These are phyloP conservation scores for Cryptococcus sp. DNA, from an alignment of 1,284 basidiomycete species.

Conservation along the genomic window DNA sequence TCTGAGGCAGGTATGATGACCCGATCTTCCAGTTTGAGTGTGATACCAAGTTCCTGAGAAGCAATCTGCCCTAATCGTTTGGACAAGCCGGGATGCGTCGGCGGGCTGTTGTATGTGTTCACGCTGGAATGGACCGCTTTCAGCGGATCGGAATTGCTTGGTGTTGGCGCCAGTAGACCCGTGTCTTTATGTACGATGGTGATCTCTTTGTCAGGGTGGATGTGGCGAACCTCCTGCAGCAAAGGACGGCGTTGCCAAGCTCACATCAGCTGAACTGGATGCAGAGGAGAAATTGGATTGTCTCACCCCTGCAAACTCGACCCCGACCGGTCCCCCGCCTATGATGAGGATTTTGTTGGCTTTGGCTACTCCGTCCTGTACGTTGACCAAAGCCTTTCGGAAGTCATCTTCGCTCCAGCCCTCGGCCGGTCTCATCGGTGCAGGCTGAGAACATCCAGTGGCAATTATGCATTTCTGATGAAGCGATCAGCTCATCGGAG, in stretches of 20 bases:
- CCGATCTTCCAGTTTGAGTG: conserved; percentile 35
- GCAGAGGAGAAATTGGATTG: not conserved
- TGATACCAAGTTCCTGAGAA: conserved; percentile 35
- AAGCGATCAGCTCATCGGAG: not conserved
- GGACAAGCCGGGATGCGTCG: conserved; percentile 37
- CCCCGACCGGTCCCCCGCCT: conserved; percentile 55
- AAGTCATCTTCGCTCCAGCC: conserved; percentile 27
- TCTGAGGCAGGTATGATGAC: conserved; percentile 33
- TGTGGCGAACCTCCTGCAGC: conserved; percentile 34
- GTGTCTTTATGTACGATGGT: conserved; percentile 28
- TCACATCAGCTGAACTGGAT: not conserved
- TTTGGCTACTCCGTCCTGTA: conserved; percentile 41
- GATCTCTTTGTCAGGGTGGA: conserved; percentile 31
- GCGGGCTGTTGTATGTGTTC: conserved; percentile 22
- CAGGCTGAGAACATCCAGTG: conserved; percentile 45
- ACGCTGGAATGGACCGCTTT: no score
- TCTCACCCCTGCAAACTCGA: conserved; percentile 55
- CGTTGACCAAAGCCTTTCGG: conserved; percentile 22
- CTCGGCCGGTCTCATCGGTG: conserved; percentile 46
- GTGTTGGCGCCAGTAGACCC: conserved; percentile 19
- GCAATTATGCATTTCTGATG: conserved; percentile 44
- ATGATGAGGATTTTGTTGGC: conserved; percentile 47
- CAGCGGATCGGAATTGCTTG: conserved; percentile 1
- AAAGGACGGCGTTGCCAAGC: not conserved
- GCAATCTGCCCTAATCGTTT: conserved; percentile 37